Conservation (phyloP, 2,329 filamentous ascomycete species). For the Colletotrichum tropicale region DNA sequence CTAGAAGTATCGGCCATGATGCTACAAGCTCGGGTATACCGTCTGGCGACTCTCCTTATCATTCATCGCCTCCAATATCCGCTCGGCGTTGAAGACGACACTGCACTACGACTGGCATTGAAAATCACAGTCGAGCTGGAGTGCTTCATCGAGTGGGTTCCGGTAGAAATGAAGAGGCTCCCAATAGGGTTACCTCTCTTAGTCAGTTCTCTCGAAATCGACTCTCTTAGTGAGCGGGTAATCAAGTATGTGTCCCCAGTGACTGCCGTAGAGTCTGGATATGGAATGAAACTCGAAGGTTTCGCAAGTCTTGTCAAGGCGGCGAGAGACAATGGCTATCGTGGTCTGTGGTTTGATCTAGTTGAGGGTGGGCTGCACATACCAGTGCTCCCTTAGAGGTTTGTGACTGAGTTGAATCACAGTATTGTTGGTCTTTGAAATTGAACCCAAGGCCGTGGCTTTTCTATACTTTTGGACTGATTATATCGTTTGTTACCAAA, state of each 20-base stretch:
- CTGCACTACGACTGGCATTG: not conserved
- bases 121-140: not conserved
- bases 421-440: not conserved
- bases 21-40: not conserved
- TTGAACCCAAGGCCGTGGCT: not conserved
- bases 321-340: not conserved
- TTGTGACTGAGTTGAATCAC: not conserved
- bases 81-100: not conserved
- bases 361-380: not conserved
- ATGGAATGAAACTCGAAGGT: not conserved
- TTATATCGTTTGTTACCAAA: fast-evolving
- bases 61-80: not conserved
- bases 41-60: not conserved
- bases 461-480: not conserved
- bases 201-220: not conserved
- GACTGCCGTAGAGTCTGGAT: not conserved
- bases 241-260: not conserved
- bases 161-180: not conserved
- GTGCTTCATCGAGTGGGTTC: not conserved
- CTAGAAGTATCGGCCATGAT: not conserved
- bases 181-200: not conserved
- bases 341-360: not conserved
- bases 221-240: not conserved
- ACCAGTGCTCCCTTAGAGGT: not conserved
- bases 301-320: not conserved